Conservation (phyloP, 495 filamentous ascomycete species). For the Xylaria cubensis region DNA sequence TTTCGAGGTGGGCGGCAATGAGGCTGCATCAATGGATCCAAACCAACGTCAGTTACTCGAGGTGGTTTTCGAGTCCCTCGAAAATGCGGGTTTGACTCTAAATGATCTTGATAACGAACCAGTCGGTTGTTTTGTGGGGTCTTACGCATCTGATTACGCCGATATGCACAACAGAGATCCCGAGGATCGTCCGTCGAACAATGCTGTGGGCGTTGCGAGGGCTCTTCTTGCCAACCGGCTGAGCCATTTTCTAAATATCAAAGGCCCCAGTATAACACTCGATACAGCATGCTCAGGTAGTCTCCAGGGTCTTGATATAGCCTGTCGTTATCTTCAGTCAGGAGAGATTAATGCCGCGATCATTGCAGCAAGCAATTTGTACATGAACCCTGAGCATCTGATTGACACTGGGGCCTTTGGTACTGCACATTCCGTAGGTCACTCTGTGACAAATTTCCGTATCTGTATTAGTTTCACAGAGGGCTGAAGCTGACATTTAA, state of each 20-base stretch:
- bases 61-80: background rate
- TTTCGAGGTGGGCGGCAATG: background rate
- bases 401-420: background rate
- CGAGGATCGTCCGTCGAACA: background rate
- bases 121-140: background rate
- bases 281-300: background rate
- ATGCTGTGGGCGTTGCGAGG: background rate
- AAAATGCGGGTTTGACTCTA: background rate
- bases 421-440: background rate
- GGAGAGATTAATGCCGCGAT: background rate
- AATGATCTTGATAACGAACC: background rate
- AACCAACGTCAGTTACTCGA: slow-evolving; percentile 5
- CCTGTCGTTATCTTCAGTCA: background rate
- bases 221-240: background rate
- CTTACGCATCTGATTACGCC: background rate
- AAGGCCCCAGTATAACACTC: no score
- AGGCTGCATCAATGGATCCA: background rate
- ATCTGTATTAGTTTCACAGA: no score
- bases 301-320: background rate
- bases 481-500: no score
- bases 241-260: background rate
- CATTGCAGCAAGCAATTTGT: background rate
- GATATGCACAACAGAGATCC: background rate
- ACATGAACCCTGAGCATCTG: background rate
- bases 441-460: no score